Conservation (phyloP, 306 rosid species). For the Ormosia semicastrata region DNA sequence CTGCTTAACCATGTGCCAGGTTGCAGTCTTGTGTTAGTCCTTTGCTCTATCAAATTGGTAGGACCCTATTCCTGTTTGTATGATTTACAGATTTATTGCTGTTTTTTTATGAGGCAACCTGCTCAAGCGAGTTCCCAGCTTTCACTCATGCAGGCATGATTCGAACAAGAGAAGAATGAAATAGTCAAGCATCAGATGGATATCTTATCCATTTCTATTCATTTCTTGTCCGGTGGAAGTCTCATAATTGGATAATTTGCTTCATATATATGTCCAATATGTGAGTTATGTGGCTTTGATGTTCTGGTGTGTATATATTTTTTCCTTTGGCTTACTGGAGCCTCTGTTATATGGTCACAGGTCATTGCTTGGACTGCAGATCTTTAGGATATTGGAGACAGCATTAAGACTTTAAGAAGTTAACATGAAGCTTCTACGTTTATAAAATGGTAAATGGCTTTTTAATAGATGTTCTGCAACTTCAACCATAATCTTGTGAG, state of each 20-base stretch:
- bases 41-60: background rate
- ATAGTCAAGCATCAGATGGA: conserved; percentile 12
- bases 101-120: background rate
- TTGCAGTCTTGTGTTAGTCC: background rate
- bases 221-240: conserved; percentile 4
- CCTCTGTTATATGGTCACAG: too few relatives aligned
- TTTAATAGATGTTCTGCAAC: too few relatives aligned
- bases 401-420: too few relatives aligned
- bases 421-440: too few relatives aligned
- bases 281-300: background rate
- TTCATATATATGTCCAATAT: background rate
- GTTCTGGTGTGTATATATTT: too few relatives aligned
- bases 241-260: background rate
- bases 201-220: background rate
- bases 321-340: too few relatives aligned
- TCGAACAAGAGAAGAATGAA: background rate
- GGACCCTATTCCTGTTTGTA: background rate
- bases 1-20: conserved; percentile 14
- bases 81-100: background rate
- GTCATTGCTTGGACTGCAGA: too few relatives aligned
- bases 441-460: too few relatives aligned
- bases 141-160: background rate
- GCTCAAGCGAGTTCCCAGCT: background rate
- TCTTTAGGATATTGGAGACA: too few relatives aligned
- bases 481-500: too few relatives aligned